Evolutionary conservation across 257 asterid genomes (phyloP), one percentile per base, ranked within the genome.

Genomic region (Jaltomata sinuosa): DNA sequence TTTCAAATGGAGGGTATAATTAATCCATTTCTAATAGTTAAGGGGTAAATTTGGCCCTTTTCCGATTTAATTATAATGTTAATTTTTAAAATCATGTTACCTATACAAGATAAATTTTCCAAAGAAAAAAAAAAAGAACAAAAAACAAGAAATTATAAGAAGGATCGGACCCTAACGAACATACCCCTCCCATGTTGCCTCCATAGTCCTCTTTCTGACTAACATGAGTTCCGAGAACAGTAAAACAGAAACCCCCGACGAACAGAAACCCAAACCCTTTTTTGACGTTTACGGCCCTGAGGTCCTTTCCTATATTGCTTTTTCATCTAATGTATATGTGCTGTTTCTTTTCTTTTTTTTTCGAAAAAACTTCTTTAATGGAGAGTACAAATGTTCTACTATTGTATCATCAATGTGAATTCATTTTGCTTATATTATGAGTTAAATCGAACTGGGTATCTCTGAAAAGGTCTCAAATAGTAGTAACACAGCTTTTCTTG

Each of bases 261-360:
- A 89, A 57, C 90, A 83, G 71, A 87, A 87, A 19, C 29, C 91
- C 64, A 90, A 89, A 72, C 71, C 94, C 84, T 96, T 94, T 88
- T 89, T 85, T 84, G 97, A 94, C 85, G 85, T 96, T 85, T 93
- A 96, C 79, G 99, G 97, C 47, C 94, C 99, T 64, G 89, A 96
- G 96, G 98, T 93, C 25, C 27, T 42, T n/a, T 36, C 49, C 25
- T 81, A 15, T 34, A 11, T 67, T 25, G 14, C 68, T 8, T 32
- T 36, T 53, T 36, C 38, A 3, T 49, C 49, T 47, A 1, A 68
- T 68, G 16, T 68, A 1, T 64, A 64, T 40, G 11, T 62, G 25
- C n/a, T n/a, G n/a, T n/a, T n/a, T n/a, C n/a, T 49, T 49, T 65
- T 82, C 19, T 53, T 42, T 9, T 29, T 29, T 36, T 36, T 36